A percentile compares a stretch with the other conserved stretches of the same genome.
phyloP scores from a whole-genome alignment of 805 yeast genomes.

The Starmerella cellae region DNA sequence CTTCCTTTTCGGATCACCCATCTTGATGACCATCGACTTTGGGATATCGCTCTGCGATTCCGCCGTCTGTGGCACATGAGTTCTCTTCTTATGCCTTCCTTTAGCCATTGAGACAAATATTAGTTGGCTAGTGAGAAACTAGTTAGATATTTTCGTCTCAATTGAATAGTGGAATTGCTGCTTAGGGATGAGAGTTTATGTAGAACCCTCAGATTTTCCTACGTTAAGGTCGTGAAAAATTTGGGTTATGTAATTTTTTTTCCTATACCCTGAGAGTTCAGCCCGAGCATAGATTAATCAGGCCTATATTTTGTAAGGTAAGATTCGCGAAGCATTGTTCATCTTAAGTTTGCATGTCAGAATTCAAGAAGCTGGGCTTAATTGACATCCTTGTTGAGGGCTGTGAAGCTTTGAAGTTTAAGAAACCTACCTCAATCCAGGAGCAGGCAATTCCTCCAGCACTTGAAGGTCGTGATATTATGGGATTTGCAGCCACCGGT shows the following conservation, averaged over 20 bases:
- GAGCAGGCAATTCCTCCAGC: slow-evolving; percentile 84
- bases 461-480: slow-evolving; percentile 76
- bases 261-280: no score
- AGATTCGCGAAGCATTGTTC: no score
- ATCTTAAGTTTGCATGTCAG: no score
- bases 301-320: no score
- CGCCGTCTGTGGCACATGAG: slow-evolving; percentile 48
- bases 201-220: neutral
- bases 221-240: neutral
- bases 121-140: no score
- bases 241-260: slow-evolving; percentile 11
- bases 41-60: slow-evolving; percentile 59
- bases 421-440: slow-evolving; percentile 88
- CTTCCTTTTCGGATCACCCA: slow-evolving; percentile 50
- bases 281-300: no score
- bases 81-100: slow-evolving; percentile 59
- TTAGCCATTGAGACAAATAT: slow-evolving; percentile 18
- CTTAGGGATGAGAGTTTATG: neutral
- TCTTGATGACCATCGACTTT: slow-evolving; percentile 82
- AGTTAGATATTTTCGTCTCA: no score
- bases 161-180: neutral
- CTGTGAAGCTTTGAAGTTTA: slow-evolving; percentile 56
- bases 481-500: slow-evolving; percentile 95
- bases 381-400: slow-evolving; percentile 50
- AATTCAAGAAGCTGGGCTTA: slow-evolving; percentile 27